These are phyloP conservation scores for Hypoxylon sp. DNA, from an alignment of 2,329 filamentous ascomycete species.

Conservation along the genomic window DNA sequence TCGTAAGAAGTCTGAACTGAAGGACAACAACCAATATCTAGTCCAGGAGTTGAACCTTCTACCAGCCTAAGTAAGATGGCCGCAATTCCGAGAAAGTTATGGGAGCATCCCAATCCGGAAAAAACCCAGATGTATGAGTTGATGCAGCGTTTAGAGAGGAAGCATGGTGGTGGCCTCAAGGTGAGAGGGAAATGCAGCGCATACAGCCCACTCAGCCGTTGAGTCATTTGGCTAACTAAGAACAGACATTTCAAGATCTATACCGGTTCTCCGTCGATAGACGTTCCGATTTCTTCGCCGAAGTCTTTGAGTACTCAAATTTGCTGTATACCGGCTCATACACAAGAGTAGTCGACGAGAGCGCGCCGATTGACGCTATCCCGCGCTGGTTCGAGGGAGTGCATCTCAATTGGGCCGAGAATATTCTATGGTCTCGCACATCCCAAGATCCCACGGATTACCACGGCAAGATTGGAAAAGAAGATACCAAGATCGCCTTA, in stretches of 20 bases:
- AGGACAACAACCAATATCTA: slow-evolving; percentile 46
- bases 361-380: slow-evolving; percentile 75
- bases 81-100: slow-evolving; percentile 70
- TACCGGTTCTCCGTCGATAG: slow-evolving; percentile 75
- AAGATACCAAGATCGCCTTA: slow-evolving; percentile 76
- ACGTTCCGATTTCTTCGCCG: slow-evolving; percentile 73
- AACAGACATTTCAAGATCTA: slow-evolving; percentile 75
- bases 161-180: slow-evolving; percentile 67
- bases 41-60: slow-evolving; percentile 51
- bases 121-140: slow-evolving; percentile 75
- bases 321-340: slow-evolving; percentile 74
- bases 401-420: slow-evolving; percentile 82
- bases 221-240: slow-evolving; percentile 26
- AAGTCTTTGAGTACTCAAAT: slow-evolving; percentile 70
- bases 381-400: slow-evolving; percentile 84
- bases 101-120: slow-evolving; percentile 73
- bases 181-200: slow-evolving; percentile 54
- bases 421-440: slow-evolving; percentile 73
- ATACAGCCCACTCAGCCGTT: neutral
- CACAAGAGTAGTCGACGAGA: slow-evolving; percentile 74
- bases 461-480: slow-evolving; percentile 71
- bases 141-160: slow-evolving; percentile 73
- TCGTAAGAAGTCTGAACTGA: slow-evolving; percentile 6
- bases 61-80: slow-evolving; percentile 23
- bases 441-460: slow-evolving; percentile 57